Evolutionary conservation across 2,329 filamentous ascomycete genomes (phyloP).

Genomic region (Colletotrichum shisoi): DNA sequence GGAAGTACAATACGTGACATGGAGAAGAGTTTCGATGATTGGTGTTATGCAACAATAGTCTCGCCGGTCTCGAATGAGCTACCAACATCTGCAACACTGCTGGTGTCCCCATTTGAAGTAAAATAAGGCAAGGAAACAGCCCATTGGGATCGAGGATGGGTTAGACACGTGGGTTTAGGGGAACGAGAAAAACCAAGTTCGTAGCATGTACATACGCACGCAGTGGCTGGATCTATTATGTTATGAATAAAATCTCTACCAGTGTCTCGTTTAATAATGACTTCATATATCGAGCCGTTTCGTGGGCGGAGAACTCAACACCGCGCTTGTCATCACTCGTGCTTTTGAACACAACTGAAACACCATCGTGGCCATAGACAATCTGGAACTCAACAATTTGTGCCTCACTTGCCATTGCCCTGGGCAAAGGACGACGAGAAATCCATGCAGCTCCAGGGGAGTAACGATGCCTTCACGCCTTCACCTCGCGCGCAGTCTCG

Average conservation of each 20-base stretch:
- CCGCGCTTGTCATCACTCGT: not conserved
- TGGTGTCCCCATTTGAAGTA: slow-evolving; percentile 21
- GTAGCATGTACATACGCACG: not conserved
- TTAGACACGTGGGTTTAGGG: not conserved
- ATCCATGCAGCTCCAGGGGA: no score
- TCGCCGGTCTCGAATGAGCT: slow-evolving; percentile 24
- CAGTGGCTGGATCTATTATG: not conserved
- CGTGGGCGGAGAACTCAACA: not conserved
- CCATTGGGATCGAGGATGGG: not conserved
- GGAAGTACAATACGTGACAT: no score
- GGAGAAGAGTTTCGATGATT: not conserved
- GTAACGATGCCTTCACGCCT: no score
- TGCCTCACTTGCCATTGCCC: not conserved
- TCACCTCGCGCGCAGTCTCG: not conserved
- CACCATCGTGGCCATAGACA: no score
- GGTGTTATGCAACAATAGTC: not conserved
- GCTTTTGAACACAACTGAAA: not conserved
- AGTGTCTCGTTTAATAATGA: no score
- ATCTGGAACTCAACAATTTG: no score
- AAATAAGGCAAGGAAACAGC: no score
- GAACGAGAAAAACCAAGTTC: not conserved
- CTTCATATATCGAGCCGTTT: not conserved
- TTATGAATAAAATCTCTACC: no score
- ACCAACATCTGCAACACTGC: slow-evolving; percentile 24
- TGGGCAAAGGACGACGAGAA: not conserved